These are phyloP conservation scores for Cordyceps sp. DNA, from an alignment of 2,329 filamentous ascomycete genomes.

Conservation along the genomic window DNA sequence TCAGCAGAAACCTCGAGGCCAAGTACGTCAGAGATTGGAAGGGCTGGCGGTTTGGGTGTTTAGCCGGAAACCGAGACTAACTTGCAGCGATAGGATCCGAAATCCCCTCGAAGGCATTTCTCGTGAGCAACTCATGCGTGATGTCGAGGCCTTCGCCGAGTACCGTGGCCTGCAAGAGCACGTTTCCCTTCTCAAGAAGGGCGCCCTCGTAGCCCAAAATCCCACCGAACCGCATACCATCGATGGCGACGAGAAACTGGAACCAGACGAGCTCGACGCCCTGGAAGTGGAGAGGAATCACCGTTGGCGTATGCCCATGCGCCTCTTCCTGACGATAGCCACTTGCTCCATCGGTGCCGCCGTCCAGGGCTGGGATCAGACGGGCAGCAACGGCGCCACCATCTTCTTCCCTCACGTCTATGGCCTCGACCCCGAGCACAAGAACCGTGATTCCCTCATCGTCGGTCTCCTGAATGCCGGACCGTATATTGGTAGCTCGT, in stretches of 20 bases:
- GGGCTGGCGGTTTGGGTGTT: neutral
- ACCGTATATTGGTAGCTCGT: constrained; percentile 29
- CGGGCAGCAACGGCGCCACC: constrained; percentile 44
- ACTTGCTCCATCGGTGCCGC: constrained; percentile 52
- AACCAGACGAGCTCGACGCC: constrained; percentile 35
- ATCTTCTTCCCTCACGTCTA: constrained; percentile 37
- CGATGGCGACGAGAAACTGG: constrained; percentile 34
- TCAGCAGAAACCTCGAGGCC: constrained; percentile 23
- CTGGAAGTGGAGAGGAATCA: constrained; percentile 45
- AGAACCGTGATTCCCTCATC: constrained; percentile 23
- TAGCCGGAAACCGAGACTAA: neutral
- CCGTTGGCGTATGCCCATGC: constrained; percentile 46
- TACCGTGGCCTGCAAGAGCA: constrained; percentile 43
- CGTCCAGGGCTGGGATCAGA: constrained; percentile 51
- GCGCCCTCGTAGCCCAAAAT: constrained; percentile 35
- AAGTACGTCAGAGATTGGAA: constrained; percentile 16
- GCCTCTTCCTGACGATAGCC: constrained; percentile 49
- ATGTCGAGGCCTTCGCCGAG: constrained; percentile 43
- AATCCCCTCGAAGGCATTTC: constrained; percentile 33
- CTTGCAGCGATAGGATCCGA: constrained; percentile 18
- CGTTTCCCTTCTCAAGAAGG: constrained; percentile 39
- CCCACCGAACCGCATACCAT: constrained; percentile 39
- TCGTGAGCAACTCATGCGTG: constrained; percentile 31
- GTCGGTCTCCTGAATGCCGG: constrained; percentile 51
- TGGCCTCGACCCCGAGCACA: constrained; percentile 15